These are phyloP conservation scores for Talaromyces liani DNA, from an alignment of 495 filamentous ascomycete genomes.

Conservation along the genomic window DNA sequence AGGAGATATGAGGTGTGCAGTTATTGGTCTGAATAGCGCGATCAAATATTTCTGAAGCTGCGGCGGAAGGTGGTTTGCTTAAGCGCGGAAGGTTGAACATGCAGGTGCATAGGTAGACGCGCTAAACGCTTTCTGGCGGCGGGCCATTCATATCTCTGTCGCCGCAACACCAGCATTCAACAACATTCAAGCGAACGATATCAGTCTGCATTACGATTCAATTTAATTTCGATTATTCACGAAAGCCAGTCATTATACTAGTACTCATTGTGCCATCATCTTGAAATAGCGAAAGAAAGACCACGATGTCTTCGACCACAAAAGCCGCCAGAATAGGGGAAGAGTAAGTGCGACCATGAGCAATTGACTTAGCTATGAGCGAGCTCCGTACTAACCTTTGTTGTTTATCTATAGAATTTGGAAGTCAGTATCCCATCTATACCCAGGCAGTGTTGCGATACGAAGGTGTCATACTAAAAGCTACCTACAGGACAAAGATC, in stretches of 20 bases:
- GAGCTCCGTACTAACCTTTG: conserved; percentile 19
- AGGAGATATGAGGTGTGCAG: not conserved
- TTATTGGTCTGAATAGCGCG: not conserved
- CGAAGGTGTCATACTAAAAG: conserved; percentile 33
- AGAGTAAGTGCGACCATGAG: conserved; percentile 61
- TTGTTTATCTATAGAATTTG: conserved; percentile 60
- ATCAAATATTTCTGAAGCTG: conserved; percentile 1
- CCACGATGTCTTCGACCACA: conserved; percentile 61
- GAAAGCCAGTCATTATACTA: not conserved
- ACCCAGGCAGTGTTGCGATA: conserved; percentile 34
- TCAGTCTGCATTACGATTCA: not conserved
- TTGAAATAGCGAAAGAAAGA: not conserved
- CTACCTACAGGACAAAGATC: conserved; percentile 43
- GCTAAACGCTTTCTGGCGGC: conserved; percentile 11
- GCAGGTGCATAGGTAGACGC: conserved; percentile 7
- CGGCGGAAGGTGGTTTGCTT: not conserved
- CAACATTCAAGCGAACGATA: not conserved
- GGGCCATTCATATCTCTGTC: not conserved
- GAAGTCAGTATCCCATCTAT: conserved; percentile 66
- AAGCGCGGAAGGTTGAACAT: conserved; percentile 6
- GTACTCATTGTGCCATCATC: not conserved
- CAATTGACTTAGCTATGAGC: not conserved
- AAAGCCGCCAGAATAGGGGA: conserved; percentile 93
- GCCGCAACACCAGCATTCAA: not conserved
- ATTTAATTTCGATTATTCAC: not conserved